A percentile compares a stretch with the other conserved stretches of the same genome.
phyloP scores from a whole-genome alignment of 352 stramenopile species.

The Phytopythium chamaehyphon region DNA sequence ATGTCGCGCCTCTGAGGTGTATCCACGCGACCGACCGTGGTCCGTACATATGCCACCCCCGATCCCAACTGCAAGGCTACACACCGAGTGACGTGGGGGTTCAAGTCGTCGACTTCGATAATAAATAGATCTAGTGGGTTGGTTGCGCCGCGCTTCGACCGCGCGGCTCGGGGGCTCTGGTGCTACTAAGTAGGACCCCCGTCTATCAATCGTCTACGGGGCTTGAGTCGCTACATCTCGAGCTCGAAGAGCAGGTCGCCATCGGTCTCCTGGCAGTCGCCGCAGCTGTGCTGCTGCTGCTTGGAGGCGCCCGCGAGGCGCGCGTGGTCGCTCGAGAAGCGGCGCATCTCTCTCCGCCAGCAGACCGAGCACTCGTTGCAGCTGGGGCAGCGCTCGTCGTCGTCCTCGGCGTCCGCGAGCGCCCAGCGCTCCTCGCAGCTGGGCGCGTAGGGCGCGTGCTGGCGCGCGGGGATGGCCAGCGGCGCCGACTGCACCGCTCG shows the following conservation, averaged over 20 bases:
- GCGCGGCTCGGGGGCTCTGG: neutral
- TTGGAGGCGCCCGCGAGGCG: neutral
- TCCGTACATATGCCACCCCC: too few relatives aligned
- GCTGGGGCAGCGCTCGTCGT: constrained; percentile 31
- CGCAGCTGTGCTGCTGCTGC: too few relatives aligned
- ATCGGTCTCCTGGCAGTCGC: too few relatives aligned
- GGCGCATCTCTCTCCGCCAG: constrained; percentile 9
- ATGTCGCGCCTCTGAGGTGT: too few relatives aligned
- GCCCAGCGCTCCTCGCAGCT: constrained; percentile 31
- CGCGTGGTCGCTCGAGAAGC: constrained; percentile 5
- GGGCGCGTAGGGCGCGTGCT: constrained; percentile 28
- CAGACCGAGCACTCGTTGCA: constrained; percentile 38
- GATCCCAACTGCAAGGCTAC: too few relatives aligned
- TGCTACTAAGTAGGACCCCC: neutral
- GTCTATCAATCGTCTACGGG: constrained; percentile 4
- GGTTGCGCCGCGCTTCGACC: constrained; percentile 16
- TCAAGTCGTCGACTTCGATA: constrained; percentile 21
- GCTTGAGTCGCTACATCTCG: constrained; percentile 40
- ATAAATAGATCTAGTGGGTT: constrained; percentile 12
- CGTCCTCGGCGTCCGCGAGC: constrained; percentile 36
- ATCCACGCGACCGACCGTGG: too few relatives aligned
- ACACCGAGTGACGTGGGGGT: constrained; percentile 12
- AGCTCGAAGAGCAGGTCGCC: constrained; percentile 71
- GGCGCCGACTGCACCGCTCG: too few relatives aligned
- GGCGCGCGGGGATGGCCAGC: constrained; percentile 37